Base-by-base conservation (phyloP, 1,284 basidiomycete species). In the Naganishia cerealis region DNA sequence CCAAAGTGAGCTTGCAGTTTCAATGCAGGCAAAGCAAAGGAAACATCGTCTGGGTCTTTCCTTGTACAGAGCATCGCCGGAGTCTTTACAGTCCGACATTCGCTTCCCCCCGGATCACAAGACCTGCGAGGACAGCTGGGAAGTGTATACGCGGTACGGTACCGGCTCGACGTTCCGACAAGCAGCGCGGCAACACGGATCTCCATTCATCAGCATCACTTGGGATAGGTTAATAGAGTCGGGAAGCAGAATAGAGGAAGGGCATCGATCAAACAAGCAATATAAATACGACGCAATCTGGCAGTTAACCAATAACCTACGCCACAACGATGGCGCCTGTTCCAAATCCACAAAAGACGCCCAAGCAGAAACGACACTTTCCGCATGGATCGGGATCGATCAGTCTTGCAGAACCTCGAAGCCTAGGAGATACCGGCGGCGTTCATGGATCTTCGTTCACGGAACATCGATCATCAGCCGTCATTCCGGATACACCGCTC, bases 401-500 rank as follows among this genome's bases (percentile, higher is more conserved):
- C 2, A 50, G 50, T 21, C 48, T 39, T 18, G 18, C 40, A 42
- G 21, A 16, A 36, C 42, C 42, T 42, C 46, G 46, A 10, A 13
- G 46, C 46, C n/a, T n/a, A 24, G 21, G n/a, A 24, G 46, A 50
- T 24, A 15, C 21, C 46, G 46, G 15, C 46, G 24, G 26, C 29
- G 15, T 33, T 26, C 39, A 40, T 13, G 61, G 61, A n/a, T 54
- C 61, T 39, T 63, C 61, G 38, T 63, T 63, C 29, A 63, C 61
- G 21, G 61, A 63, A 26, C 61, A 63, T 43, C 50, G 61, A 16
- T 54, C 61, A n/a, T 38, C 38, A 15, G 50, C 40, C 13, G 50
- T 24, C 36, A 54, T 63, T 33, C 61, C 61, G 38, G 61, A 63
- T 33, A 63, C 61, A 42, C 61, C 61, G 50, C 29, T 63, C 24